Base-by-base conservation (phyloP, 2,329 filamentous ascomycete species). In the Rutstroemia sp. region DNA sequence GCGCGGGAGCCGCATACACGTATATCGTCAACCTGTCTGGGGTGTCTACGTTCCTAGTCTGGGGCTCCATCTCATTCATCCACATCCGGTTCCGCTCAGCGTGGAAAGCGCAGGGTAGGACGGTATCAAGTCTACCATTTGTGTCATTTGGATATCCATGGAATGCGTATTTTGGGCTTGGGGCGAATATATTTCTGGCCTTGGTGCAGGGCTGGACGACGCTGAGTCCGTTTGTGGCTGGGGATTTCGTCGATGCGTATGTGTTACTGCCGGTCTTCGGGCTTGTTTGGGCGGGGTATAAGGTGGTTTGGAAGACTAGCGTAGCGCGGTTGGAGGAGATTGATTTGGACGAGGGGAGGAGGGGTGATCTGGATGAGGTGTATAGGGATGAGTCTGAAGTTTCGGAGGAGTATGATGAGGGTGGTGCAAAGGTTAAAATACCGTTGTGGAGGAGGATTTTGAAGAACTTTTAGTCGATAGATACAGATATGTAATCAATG, bases 11-110 rank as follows among this genome's bases (percentile, higher is more conserved):
- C 58, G 84, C 84, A 0, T 89, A 88, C 67, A 70, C 69, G 6
- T 88, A 88, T 69, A 87, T 89, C 57, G 81, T 89, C 64, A 88
- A 87, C 64, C 73, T 88, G 0, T 82, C 78, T 5, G 86, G 86
- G 4, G 84, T 88, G 2, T 84, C 83, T 39, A 87, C 85, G 0
- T 89, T 89, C 65, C 68, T 89, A 2, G 86, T 88, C 44, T 89
- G 86, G 86, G 86, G 76, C 2, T 78, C 78, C 39, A 89, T 89
- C 63, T 83, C 78, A 25, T 80, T 87, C 63, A 87, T 82, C 3
- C 86, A 89, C 64, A 83, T 89, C 58, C 83, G 85, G 23, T 89
- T 90, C 69, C 83, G 86, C 37, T 69, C 76, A 9, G 86, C 84
- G 0, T 86, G 83, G 83, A 65, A 69, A 9, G 71, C 69, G 0